A percentile compares a stretch with the other conserved stretches of the same genome.
phyloP scores from a whole-genome alignment of 345 rosid genomes.

The Brassica juncea region DNA sequence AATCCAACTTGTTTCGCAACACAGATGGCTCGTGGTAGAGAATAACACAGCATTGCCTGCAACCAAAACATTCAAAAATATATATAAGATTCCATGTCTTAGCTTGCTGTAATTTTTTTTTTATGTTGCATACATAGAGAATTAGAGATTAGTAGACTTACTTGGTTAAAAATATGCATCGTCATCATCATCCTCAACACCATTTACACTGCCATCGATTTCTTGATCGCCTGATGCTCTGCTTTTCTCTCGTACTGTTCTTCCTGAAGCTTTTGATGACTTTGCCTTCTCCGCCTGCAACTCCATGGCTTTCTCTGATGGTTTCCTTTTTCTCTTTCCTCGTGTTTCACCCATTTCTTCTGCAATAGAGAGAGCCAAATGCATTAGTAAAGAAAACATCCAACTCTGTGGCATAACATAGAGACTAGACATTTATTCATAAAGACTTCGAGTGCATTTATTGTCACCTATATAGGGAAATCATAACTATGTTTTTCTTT shows the following conservation, averaged over 20 bases:
- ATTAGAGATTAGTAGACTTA: neutral
- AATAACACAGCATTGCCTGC: constrained; percentile 20
- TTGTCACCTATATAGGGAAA: neutral
- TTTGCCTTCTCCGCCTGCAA: constrained; percentile 93
- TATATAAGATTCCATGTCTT: neutral
- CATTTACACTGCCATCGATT: constrained; percentile 49
- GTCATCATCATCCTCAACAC: constrained; percentile 24
- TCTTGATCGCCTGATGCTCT: constrained; percentile 59
- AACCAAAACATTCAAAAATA: constrained; percentile 6
- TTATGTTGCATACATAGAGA: neutral
- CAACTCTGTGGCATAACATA: neutral
- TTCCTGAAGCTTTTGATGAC: constrained; percentile 63
- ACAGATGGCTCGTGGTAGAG: constrained; percentile 8
- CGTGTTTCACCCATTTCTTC: constrained; percentile 82
- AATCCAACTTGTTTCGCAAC: neutral
- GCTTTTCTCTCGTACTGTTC: constrained; percentile 56
- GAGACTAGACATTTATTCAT: neutral
- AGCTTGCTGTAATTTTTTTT: neutral
- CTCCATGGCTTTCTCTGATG: constrained; percentile 95
- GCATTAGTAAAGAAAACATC: constrained; percentile 33
- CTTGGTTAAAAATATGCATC: constrained; percentile 24
- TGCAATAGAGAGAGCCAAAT: constrained; percentile 32
- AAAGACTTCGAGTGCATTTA: neutral
- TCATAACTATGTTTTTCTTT: neutral
- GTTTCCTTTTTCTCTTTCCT: constrained; percentile 76